phyloP scores from a whole-genome alignment of 306 rosid species.

The Quercus parvula region DNA sequence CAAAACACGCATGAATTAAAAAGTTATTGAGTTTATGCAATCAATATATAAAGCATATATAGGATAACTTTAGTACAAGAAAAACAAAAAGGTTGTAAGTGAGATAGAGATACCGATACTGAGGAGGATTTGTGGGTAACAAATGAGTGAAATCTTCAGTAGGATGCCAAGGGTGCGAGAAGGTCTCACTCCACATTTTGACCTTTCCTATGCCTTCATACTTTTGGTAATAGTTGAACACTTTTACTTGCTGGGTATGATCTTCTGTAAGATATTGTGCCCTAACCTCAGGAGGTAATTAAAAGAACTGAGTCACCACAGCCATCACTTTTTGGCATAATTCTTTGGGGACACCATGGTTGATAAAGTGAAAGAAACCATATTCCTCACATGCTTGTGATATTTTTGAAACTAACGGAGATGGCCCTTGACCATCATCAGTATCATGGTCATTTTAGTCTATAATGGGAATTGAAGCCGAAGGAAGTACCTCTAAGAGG shows the following conservation, averaged over 20 bases:
- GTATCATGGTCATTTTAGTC: slow-evolving; percentile 24
- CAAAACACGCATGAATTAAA: not conserved
- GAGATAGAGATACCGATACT: slow-evolving; percentile 8
- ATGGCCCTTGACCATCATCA: not conserved
- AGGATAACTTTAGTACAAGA: too few species aligned
- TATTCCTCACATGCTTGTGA: slow-evolving; percentile 47
- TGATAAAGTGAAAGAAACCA: slow-evolving; percentile 46
- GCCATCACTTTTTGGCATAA: slow-evolving; percentile 29
- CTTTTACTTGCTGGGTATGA: slow-evolving; percentile 23
- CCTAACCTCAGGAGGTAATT: slow-evolving; percentile 31
- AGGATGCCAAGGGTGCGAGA: slow-evolving; percentile 39
- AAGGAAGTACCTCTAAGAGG: slow-evolving; percentile 29
- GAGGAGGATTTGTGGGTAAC: slow-evolving; percentile 33
- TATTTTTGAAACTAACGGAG: slow-evolving; percentile 20
- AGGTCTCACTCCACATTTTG: slow-evolving; percentile 48
- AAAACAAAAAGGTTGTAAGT: too few species aligned
- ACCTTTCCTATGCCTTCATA: slow-evolving; percentile 17
- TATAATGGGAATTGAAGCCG: slow-evolving; percentile 41
- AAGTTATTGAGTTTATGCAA: too few species aligned
- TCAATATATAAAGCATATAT: too few species aligned
- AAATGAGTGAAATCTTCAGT: slow-evolving; percentile 13
- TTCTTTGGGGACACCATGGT: slow-evolving; percentile 42
- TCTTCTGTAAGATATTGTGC: slow-evolving; percentile 23
- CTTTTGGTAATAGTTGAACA: slow-evolving; percentile 26
- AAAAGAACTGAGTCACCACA: slow-evolving; percentile 30